These are phyloP conservation scores for Rhododendron henanense DNA, from an alignment of 148 eudicot species.

Conservation along the genomic window DNA sequence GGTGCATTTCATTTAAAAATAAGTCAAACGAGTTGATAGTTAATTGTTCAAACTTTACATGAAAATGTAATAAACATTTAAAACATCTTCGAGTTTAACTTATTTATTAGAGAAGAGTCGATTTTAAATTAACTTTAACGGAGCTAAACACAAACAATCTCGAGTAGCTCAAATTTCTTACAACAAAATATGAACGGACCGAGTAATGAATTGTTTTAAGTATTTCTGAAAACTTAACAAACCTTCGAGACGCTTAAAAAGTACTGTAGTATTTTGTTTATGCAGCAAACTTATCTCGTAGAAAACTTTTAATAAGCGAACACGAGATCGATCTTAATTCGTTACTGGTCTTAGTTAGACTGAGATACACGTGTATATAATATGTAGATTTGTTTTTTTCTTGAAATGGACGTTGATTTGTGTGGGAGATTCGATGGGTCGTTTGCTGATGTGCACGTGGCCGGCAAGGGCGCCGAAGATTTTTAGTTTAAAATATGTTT, in stretches of 20 bases:
- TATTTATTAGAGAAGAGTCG: background rate
- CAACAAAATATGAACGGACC: background rate
- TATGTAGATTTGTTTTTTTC: background rate
- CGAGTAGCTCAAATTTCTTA: background rate
- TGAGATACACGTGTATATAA: too few relatives aligned
- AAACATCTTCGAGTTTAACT: background rate
- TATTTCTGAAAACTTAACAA: background rate
- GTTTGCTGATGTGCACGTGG: too few relatives aligned
- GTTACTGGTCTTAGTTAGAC: too few relatives aligned
- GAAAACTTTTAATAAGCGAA: background rate
- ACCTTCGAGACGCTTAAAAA: background rate
- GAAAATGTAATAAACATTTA: background rate
- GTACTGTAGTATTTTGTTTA: background rate
- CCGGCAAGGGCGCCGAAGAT: background rate
- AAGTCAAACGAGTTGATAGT: background rate
- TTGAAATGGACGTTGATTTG: background rate
- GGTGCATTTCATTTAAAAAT: too few relatives aligned
- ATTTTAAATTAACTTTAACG: background rate
- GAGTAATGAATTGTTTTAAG: background rate
- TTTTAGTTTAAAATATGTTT: fast-evolving
- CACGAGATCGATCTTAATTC: background rate
- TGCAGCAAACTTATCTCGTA: too few relatives aligned
- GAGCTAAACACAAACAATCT: background rate
- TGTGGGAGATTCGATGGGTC: background rate
- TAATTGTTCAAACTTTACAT: background rate